Evolutionary conservation across 345 rosid genomes (phyloP).

Genomic region (Viola odorata): DNA sequence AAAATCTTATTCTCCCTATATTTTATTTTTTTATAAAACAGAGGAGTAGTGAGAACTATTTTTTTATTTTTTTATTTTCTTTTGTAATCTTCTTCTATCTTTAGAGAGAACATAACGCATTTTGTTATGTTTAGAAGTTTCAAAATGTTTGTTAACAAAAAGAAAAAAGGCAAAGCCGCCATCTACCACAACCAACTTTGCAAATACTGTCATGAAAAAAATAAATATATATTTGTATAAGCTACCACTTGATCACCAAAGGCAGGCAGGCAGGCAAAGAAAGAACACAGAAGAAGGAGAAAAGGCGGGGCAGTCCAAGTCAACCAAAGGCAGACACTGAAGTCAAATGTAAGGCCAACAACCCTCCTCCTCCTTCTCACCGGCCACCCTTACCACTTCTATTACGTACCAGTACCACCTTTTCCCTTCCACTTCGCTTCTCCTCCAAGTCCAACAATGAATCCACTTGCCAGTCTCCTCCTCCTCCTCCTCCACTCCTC

Average conservation of each 20-base stretch:
- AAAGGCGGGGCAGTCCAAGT: neutral
- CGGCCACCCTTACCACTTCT: neutral
- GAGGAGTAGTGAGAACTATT: no score
- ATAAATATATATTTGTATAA: no score
- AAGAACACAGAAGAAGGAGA: neutral
- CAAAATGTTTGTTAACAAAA: no score
- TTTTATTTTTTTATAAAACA: no score
- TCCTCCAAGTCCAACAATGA: neutral
- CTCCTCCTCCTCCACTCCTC: neutral
- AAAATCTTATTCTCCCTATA: no score
- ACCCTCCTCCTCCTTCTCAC: neutral
- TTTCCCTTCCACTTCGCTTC: neutral
- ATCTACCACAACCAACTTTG: neutral
- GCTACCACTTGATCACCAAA: neutral
- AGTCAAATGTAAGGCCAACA: neutral
- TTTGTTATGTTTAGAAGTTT: no score
- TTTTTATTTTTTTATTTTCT: no score
- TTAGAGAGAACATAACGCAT: no score
- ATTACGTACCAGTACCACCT: neutral
- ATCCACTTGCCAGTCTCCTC: neutral
- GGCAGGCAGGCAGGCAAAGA: neutral
- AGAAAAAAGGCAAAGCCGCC: no score
- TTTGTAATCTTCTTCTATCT: no score
- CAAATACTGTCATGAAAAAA: neutral
- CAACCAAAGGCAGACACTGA: conserved; percentile 3